Evolutionary conservation across 176 grass and related monocot genomes (phyloP).

Genomic region (Alopecurus myosuroides): DNA sequence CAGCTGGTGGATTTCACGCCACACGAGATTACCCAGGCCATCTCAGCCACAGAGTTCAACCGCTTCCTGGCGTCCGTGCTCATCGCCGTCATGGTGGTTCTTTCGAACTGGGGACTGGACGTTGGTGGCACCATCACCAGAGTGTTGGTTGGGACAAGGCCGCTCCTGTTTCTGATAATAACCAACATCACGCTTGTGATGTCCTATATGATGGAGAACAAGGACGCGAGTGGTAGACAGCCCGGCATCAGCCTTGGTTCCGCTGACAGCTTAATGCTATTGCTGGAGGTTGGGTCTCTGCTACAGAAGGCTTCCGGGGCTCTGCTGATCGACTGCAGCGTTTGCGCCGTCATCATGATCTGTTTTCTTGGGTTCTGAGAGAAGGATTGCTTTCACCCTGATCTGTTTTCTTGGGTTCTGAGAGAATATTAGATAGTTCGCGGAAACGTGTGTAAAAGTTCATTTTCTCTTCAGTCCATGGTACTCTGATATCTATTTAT

Average conservation of each 20-base stretch:
- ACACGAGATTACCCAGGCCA: constrained; percentile 42
- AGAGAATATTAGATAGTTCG: not conserved
- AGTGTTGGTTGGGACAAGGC: constrained; percentile 45
- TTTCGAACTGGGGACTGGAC: constrained; percentile 41
- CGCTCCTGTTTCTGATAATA: constrained; percentile 65
- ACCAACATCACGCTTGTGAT: constrained; percentile 53
- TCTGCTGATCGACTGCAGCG: constrained; percentile 65
- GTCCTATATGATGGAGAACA: constrained; percentile 46
- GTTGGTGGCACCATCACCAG: constrained; percentile 38
- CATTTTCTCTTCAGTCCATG: not conserved
- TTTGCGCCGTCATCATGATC: constrained; percentile 74
- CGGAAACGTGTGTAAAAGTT: not conserved
- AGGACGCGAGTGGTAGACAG: constrained; percentile 24
- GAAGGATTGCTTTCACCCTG: not conserved
- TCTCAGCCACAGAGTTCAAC: constrained; percentile 64
- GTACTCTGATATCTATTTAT: not conserved
- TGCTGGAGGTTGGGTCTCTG: constrained; percentile 53
- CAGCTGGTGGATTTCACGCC: constrained; percentile 41
- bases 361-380: constrained; percentile 59
- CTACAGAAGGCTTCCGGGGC: constrained; percentile 48
- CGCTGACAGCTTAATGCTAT: constrained; percentile 43
- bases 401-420: not conserved
- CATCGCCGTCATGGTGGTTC: constrained; percentile 56
- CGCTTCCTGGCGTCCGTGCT: constrained; percentile 46
- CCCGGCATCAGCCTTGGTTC: constrained; percentile 18